A percentile compares a stretch with the other conserved stretches of the same genome.
These are phyloP conservation scores for Flueggea neowawraea DNA, from an alignment of 441 rosid genomes.

Conservation along the genomic window DNA sequence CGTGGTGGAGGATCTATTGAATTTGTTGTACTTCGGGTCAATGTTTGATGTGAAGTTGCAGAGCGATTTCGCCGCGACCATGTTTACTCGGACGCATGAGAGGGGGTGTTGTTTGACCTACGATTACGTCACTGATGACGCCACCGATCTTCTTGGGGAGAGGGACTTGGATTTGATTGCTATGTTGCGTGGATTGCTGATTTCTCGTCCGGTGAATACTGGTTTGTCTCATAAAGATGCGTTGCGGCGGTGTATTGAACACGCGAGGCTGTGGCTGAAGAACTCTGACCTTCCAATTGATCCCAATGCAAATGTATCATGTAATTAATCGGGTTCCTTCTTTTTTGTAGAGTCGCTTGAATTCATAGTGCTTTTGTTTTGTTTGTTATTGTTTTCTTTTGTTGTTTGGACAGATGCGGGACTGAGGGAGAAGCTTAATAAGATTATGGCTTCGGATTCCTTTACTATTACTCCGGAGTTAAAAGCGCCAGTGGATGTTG, in stretches of 20 bases:
- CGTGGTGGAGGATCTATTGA: conserved; percentile 59
- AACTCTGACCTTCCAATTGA: conserved; percentile 57
- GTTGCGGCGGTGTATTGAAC: conserved; percentile 62
- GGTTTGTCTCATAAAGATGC: conserved; percentile 73
- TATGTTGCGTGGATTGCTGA: conserved; percentile 47
- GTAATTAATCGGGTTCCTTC: conserved; percentile 26
- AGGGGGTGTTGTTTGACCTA: conserved; percentile 86
- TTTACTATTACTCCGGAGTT: conserved; percentile 75
- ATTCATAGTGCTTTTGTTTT: not conserved
- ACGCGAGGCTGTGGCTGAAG: conserved; percentile 68
- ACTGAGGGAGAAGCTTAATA: conserved; percentile 65
- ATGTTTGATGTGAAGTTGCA: conserved; percentile 82
- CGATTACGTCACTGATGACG: conserved; percentile 86
- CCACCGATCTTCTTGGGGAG: conserved; percentile 75
- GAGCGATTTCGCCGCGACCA: conserved; percentile 71
- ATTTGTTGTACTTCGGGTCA: conserved; percentile 74
- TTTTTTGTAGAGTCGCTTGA: not conserved
- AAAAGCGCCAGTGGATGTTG: conserved; percentile 73
- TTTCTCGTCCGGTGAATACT: conserved; percentile 71
- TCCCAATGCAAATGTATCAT: conserved; percentile 43
- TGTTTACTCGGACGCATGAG: conserved; percentile 84
- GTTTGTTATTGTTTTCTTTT: conserved; percentile 3
- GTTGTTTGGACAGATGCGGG: conserved; percentile 45
- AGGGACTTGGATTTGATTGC: conserved; percentile 74
- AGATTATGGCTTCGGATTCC: conserved; percentile 83